These are phyloP conservation scores for Anthoceros angustus DNA, from an alignment of 225 moss, liverwort and hornwort species.

Conservation along the genomic window DNA sequence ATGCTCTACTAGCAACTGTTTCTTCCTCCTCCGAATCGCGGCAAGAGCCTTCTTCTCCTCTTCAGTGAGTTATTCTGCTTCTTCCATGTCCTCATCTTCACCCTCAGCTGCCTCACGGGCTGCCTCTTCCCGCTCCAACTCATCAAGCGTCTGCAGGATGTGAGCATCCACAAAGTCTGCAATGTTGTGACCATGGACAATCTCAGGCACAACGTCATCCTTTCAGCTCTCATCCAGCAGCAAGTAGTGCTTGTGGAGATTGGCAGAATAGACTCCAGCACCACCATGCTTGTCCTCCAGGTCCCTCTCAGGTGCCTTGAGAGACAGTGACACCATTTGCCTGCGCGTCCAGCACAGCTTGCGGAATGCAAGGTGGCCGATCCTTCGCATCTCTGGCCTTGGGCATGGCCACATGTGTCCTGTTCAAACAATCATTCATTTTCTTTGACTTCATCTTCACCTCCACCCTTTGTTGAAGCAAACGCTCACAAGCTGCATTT, in stretches of 20 bases:
- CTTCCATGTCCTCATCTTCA: constrained; percentile 79
- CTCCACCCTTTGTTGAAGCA: constrained; percentile 91
- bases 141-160: constrained; percentile 65
- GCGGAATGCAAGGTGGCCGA: constrained; percentile 81
- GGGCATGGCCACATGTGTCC: constrained; percentile 83
- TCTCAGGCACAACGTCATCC: constrained; percentile 85
- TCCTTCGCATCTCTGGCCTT: constrained; percentile 65
- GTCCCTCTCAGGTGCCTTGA: constrained; percentile 58
- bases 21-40: constrained; percentile 89
- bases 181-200: constrained; percentile 81
- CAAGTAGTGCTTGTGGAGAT: constrained; percentile 81
- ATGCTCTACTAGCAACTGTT: constrained; percentile 64
- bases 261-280: constrained; percentile 86
- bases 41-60: constrained; percentile 74
- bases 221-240: constrained; percentile 80
- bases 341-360: constrained; percentile 33
- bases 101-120: constrained; percentile 34
- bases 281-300: constrained; percentile 87
- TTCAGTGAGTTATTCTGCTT: constrained; percentile 39
- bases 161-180: constrained; percentile 89
- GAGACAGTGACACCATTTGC: constrained; percentile 25
- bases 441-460: constrained; percentile 99
- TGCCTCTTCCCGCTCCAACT: constrained; percentile 75
- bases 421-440: constrained; percentile 69
- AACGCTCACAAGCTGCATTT: constrained; percentile 83